Conservation (phyloP, 768 basidiomycete species). For the Russula sp. region DNA sequence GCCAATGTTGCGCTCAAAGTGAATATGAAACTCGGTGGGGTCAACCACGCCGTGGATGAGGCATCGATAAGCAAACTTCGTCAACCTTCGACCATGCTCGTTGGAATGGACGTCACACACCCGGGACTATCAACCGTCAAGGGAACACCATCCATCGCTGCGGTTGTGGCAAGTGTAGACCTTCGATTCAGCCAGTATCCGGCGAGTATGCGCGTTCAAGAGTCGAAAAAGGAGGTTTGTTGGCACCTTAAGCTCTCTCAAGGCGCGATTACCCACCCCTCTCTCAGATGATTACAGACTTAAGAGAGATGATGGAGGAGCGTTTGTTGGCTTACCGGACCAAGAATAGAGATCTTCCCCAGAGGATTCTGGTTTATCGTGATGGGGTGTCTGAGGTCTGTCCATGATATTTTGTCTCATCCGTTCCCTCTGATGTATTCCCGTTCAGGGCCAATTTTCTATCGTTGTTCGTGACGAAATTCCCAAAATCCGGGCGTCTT, state of each 20-base stretch:
- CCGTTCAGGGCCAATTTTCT: constrained; percentile 40
- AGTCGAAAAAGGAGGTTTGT: constrained; percentile 65
- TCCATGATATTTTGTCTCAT: background rate
- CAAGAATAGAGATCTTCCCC: constrained; percentile 34
- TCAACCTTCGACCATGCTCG: constrained; percentile 41
- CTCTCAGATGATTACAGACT: constrained; percentile 41
- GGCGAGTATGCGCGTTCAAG: constrained; percentile 41
- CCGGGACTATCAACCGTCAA: constrained; percentile 64
- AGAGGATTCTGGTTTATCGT: constrained; percentile 45
- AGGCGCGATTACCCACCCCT: background rate
- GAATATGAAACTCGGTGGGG: constrained; percentile 49
- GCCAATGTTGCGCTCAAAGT: constrained; percentile 51
- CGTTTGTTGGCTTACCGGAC: constrained; percentile 36
- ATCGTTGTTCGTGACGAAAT: constrained; percentile 39
- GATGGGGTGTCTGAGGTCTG: constrained; percentile 77
- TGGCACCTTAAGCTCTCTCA: background rate
- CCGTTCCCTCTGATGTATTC: background rate
- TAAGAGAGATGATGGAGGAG: constrained; percentile 42
- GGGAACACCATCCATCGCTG: constrained; percentile 48
- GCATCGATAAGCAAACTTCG: constrained; percentile 34
- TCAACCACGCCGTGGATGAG: constrained; percentile 42
- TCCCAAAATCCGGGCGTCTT: constrained; percentile 38
- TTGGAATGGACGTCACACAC: constrained; percentile 67
- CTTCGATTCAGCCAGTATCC: constrained; percentile 42
- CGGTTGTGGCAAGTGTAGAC: constrained; percentile 46